Evolutionary conservation across 768 basidiomycete species (phyloP), one percentile per base, ranked within the genome.

Genomic region (Boletus eberwhitei): DNA sequence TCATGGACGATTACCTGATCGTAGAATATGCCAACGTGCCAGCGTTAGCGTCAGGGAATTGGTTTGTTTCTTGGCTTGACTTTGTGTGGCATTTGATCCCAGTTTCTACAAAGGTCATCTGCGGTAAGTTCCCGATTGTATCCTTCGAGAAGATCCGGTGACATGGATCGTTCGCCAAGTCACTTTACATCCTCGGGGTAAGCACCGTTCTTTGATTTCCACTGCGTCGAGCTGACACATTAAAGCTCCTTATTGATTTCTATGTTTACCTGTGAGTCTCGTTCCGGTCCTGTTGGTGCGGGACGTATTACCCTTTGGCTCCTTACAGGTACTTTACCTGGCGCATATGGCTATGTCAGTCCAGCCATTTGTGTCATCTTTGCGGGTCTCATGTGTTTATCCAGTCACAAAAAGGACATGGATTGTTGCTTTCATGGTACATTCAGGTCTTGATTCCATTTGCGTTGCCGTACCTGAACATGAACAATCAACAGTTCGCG

Each of bases 271-370:
- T 59, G 66, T 64, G 24, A 51, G 66, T 45, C 26, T 2, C 13
- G 13, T 13, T 50, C 19, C 19, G 14, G 14, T 34, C 29, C 8
- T 17, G 13, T 26, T 22, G n/a, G 17, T 5, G 37, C n/a, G 7
- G 4, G 1, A 21, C 16, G 16, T n/a, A 11, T 41, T 48, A 1
- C 51, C 19, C 36, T 29, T 17, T 19, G 17, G 6, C n/a, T 47
- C 26, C 21, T 17, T 2, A 5, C 38, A 68, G 66, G 2, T 68
- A 68, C 52, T 68, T 68, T 48, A 69, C 65, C 5, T 68, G 66
- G 66, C 55, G 66, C 6, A 57, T 68, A 62, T 68, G 67, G 67
- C 12, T 58, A 40, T 68, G 66, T 68, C 40, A 51, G 65, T 58
- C 31, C 19, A 43, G 13, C 38, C 3, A 14, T 47, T 24, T 29